Percentiles rank a stretch among this genome's conserved stretches.
Conservation (phyloP, 108 stramenopile genomes). For the Stephanodiscus triporus region DNA sequence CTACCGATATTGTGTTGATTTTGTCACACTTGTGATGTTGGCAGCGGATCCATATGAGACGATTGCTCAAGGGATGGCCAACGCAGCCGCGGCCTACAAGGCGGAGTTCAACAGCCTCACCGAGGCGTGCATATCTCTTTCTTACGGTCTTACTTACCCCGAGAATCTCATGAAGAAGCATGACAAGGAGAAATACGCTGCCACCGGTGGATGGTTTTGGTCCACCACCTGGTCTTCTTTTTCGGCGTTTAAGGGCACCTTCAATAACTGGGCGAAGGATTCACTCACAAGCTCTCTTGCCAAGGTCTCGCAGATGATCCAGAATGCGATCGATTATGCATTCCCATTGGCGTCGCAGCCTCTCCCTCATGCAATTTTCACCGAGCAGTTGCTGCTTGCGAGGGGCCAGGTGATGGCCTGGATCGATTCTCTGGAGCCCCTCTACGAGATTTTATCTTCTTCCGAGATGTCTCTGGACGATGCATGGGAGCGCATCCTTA, state of each 20-base stretch:
- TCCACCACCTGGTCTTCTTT: neutral
- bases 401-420: neutral
- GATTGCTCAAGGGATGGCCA: neutral
- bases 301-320: neutral
- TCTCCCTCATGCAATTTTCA: neutral
- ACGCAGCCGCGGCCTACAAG: neutral
- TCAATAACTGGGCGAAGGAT: neutral
- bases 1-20: slow-evolving; percentile 1
- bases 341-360: neutral
- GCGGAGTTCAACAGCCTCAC: neutral
- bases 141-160: neutral
- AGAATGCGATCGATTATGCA: neutral
- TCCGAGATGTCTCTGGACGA: neutral
- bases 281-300: too few species aligned
- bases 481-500: neutral
- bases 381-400: neutral
- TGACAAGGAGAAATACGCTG: neutral
- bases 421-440: neutral
- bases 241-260: neutral
- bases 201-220: neutral
- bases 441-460: neutral
- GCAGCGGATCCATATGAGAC: neutral
- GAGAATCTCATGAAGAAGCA: neutral
- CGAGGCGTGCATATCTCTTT: neutral
- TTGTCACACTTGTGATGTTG: neutral